A percentile compares a stretch with the other conserved stretches of the same genome.
These are phyloP conservation scores for Nevesoporus exiguus DNA, from an alignment of 768 basidiomycete genomes.

Conservation along the genomic window DNA sequence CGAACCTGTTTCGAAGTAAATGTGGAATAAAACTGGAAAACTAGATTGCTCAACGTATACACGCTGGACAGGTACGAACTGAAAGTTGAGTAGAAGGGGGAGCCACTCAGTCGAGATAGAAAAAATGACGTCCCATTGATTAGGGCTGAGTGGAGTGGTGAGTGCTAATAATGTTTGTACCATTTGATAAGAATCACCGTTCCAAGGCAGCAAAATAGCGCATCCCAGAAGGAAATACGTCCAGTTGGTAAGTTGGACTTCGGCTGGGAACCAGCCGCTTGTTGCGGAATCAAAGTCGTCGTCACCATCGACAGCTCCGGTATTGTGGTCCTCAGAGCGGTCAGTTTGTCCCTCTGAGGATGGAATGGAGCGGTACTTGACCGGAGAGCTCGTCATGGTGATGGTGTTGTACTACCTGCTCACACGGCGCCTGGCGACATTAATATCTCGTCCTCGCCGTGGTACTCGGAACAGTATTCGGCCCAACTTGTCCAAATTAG, in stretches of 20 bases:
- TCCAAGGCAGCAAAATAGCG: conserved; percentile 84
- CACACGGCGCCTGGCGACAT: neutral
- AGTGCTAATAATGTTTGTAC: neutral
- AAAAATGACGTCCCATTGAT: conserved; percentile 88
- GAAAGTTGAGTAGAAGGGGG: conserved; percentile 56
- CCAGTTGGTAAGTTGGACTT: conserved; percentile 48
- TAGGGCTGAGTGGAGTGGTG: conserved; percentile 49
- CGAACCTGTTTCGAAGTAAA: conserved; percentile 62
- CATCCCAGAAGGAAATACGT: conserved; percentile 74
- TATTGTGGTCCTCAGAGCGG: neutral
- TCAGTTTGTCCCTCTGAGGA: conserved; percentile 15
- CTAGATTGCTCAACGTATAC: conserved; percentile 63
- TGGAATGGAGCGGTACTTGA: conserved; percentile 20
- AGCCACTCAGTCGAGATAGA: conserved; percentile 60
- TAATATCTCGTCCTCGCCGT: neutral
- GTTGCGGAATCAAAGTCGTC: conserved; percentile 20
- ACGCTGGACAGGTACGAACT: conserved; percentile 62
- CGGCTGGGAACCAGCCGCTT: conserved; percentile 27
- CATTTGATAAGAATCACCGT: conserved; percentile 50
- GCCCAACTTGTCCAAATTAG: conserved; percentile 1
- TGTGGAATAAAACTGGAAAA: conserved; percentile 74
- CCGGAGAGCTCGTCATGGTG: conserved; percentile 9
- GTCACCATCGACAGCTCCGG: neutral
- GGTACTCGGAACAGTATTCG: neutral
- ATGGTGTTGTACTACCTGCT: neutral